phyloP scores from a whole-genome alignment of 1,284 basidiomycete genomes.

The Naganishia cerealis region DNA sequence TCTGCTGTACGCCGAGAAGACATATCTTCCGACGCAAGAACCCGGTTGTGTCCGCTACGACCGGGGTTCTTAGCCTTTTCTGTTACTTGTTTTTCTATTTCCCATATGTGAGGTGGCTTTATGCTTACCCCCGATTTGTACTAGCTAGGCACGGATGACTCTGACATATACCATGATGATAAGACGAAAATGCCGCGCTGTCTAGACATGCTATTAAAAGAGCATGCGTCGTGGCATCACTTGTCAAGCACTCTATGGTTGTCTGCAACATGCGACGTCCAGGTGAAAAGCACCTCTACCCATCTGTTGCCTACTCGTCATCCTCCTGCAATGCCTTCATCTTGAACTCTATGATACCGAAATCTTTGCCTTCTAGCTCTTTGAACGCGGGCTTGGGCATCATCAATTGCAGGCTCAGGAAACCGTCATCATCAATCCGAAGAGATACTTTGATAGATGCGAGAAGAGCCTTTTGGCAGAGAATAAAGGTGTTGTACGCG shows the following conservation, averaged over 20 bases:
- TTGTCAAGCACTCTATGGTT: background rate
- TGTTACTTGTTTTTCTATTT: slow-evolving; percentile 8
- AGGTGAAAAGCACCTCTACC: background rate
- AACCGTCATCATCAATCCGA: slow-evolving; percentile 73
- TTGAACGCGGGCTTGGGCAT: slow-evolving; percentile 60
- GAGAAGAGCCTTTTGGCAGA: slow-evolving; percentile 70
- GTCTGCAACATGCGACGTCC: background rate
- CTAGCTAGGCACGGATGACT: slow-evolving; percentile 21
- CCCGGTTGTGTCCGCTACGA: background rate
- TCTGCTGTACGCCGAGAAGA: background rate
- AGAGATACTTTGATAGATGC: slow-evolving; percentile 80
- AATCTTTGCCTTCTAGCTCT: slow-evolving; percentile 55
- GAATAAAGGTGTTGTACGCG: slow-evolving; percentile 69
- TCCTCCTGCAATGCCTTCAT: slow-evolving; percentile 57
- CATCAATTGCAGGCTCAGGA: slow-evolving; percentile 81
- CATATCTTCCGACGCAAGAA: background rate
- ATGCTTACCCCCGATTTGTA: slow-evolving; percentile 17
- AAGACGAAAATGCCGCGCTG: background rate
- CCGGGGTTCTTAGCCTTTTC: slow-evolving; percentile 2
- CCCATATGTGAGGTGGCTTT: slow-evolving; percentile 17
- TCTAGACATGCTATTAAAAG: background rate
- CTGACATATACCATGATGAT: slow-evolving; percentile 1
- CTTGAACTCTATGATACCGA: slow-evolving; percentile 77
- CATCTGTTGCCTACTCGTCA: slow-evolving; percentile 1
- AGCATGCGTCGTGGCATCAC: background rate